Conservation (phyloP, 441 rosid species). For the Gossypium aridum region DNA sequence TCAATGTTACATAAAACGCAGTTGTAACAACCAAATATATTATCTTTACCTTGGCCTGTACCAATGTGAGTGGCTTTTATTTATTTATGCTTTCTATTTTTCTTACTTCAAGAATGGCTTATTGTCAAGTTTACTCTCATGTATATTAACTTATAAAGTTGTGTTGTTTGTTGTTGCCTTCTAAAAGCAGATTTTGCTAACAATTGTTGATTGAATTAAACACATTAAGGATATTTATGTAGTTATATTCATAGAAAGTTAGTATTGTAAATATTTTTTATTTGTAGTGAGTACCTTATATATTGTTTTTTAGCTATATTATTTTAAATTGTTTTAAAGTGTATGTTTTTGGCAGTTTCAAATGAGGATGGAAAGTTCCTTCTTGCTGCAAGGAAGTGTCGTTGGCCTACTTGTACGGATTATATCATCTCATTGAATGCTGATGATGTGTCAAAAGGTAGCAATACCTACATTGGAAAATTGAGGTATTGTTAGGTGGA, state of each 20-base stretch:
- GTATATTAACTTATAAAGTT: neutral
- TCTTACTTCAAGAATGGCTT: neutral
- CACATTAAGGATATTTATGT: neutral
- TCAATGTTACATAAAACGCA: conserved; percentile 79
- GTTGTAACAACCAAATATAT: conserved; percentile 73
- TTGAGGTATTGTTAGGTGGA: conserved; percentile 43
- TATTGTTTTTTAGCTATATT: neutral
- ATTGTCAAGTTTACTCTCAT: neutral
- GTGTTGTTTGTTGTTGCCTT: neutral
- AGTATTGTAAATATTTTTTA: neutral
- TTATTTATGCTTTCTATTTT: neutral
- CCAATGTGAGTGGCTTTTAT: conserved; percentile 36
- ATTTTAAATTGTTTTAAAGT: conserved; percentile 11
- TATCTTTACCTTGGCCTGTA: conserved; percentile 65
- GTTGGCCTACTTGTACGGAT: conserved; percentile 90
- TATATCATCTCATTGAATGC: conserved; percentile 72
- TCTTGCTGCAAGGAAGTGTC: conserved; percentile 80
- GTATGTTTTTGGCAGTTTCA: conserved; percentile 40
- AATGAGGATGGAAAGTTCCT: conserved; percentile 89
- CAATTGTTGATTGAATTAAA: neutral
- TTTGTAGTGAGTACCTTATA: neutral
- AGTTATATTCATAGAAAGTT: neutral
- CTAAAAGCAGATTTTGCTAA: neutral
- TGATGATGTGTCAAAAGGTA: conserved; percentile 71
- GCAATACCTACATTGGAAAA: conserved; percentile 77